Percentiles rank a stretch among this genome's conserved stretches.
Evolutionary conservation across 192 early-diverging fungal genomes (phyloP).

Genomic region (Umbelopsis isabellina): DNA sequence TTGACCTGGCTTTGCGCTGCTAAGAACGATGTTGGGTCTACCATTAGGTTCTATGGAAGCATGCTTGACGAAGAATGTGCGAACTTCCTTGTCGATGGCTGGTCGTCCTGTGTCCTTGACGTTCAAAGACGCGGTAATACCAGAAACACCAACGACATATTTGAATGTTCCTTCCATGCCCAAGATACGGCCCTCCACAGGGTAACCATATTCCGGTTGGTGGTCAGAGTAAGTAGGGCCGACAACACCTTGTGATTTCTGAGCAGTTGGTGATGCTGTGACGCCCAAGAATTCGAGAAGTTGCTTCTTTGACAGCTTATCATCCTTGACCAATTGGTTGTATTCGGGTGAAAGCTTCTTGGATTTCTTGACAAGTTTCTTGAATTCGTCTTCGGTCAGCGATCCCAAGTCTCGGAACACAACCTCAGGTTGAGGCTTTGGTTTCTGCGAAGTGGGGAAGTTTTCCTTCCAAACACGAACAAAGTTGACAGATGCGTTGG

Average conservation of each 20-base stretch:
- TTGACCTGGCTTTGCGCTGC: conserved; percentile 9
- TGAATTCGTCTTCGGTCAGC: conserved; percentile 65
- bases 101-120: conserved; percentile 24
- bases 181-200: conserved; percentile 68
- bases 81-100: conserved; percentile 41
- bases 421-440: conserved; percentile 44
- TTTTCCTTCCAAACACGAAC: conserved; percentile 74
- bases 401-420: conserved; percentile 54
- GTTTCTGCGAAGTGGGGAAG: conserved; percentile 63
- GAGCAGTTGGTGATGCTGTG: conserved; percentile 26
- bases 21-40: conserved; percentile 42
- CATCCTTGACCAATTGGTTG: conserved; percentile 25
- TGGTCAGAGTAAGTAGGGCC: conserved; percentile 60
- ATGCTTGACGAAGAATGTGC: conserved; percentile 64
- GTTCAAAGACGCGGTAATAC: conserved; percentile 60
- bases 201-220: conserved; percentile 38
- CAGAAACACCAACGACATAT: conserved; percentile 67
- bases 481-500: conserved; percentile 59
- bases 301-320: conserved; percentile 36
- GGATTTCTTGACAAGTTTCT: conserved; percentile 59
- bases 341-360: conserved; percentile 47
- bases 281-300: conserved; percentile 33
- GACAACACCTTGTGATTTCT: conserved; percentile 38
- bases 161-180: conserved; percentile 36
- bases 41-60: conserved; percentile 56